These are phyloP conservation scores for Curvularia spicifera DNA, from an alignment of 2,329 filamentous ascomycete species.

Conservation along the genomic window DNA sequence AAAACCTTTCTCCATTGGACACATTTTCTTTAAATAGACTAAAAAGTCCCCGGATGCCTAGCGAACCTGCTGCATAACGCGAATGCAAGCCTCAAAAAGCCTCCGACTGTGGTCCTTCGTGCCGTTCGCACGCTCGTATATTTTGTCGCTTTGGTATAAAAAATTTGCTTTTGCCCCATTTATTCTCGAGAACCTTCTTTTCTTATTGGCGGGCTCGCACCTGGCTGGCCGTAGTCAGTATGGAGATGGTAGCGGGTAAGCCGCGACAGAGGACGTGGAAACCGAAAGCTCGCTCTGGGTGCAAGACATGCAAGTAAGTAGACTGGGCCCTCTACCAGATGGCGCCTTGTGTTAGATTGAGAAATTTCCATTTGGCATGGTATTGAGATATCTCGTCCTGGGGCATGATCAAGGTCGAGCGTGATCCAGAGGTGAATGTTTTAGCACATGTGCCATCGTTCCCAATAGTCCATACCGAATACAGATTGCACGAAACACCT, in stretches of 20 bases:
- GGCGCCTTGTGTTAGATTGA: too few species aligned
- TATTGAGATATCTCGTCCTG: background rate
- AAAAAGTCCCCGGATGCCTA: constrained; percentile 3
- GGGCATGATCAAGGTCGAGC: background rate
- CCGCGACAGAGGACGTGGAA: constrained; percentile 27
- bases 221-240: background rate
- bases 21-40: background rate
- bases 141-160: background rate
- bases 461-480: background rate
- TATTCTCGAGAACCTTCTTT: background rate
- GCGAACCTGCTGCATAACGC: constrained; percentile 3
- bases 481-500: too few species aligned
- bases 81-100: constrained; percentile 13
- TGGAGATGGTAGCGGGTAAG: constrained; percentile 16
- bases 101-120: background rate
- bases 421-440: background rate
- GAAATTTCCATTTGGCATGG: background rate
- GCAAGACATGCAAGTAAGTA: constrained; percentile 31
- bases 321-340: background rate
- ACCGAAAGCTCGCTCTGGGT: constrained; percentile 24
- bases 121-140: constrained; percentile 15
- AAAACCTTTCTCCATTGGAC: background rate
- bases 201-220: constrained; percentile 1
- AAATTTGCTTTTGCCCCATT: background rate
- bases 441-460: background rate